Percentiles rank a stretch among this genome's conserved stretches.
Conservation (phyloP, 768 basidiomycete species). For the Boletus barrowsii region DNA sequence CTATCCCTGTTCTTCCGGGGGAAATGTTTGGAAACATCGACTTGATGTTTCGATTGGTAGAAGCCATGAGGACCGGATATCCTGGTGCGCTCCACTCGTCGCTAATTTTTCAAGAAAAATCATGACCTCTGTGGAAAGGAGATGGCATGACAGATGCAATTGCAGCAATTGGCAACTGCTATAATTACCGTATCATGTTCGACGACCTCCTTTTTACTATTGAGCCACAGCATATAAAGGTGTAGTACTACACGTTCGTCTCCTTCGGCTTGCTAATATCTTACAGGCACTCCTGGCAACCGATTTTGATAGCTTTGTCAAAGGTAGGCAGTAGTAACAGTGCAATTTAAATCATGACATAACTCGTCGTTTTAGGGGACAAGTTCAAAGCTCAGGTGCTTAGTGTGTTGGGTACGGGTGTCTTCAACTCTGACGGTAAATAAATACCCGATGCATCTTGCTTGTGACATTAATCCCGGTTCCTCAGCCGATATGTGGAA, state of each 20-base stretch:
- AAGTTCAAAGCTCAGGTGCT: constrained; percentile 43
- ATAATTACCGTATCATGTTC: constrained; percentile 46
- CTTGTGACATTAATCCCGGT: constrained; percentile 11
- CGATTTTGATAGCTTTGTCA: constrained; percentile 57
- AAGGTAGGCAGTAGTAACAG: constrained; percentile 36
- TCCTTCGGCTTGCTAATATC: background rate
- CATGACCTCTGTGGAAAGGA: constrained; percentile 25
- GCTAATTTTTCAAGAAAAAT: background rate
- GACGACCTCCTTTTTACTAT: constrained; percentile 45
- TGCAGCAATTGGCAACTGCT: constrained; percentile 39
- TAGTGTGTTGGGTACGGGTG: constrained; percentile 57
- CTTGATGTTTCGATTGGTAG: constrained; percentile 34
- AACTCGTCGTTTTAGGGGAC: constrained; percentile 12
- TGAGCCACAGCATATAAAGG: constrained; percentile 54
- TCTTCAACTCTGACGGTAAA: constrained; percentile 67
- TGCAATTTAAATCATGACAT: background rate
- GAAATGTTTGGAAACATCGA: constrained; percentile 45
- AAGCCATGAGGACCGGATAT: constrained; percentile 43
- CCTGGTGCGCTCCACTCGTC: constrained; percentile 38
- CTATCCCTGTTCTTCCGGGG: constrained; percentile 39
- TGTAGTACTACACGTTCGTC: background rate
- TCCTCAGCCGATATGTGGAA: constrained; percentile 48
- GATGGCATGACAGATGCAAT: constrained; percentile 40
- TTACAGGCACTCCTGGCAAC: constrained; percentile 46
- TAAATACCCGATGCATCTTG: background rate